phyloP scores from a whole-genome alignment of 331 rosid species.

The Arachis monticola region DNA sequence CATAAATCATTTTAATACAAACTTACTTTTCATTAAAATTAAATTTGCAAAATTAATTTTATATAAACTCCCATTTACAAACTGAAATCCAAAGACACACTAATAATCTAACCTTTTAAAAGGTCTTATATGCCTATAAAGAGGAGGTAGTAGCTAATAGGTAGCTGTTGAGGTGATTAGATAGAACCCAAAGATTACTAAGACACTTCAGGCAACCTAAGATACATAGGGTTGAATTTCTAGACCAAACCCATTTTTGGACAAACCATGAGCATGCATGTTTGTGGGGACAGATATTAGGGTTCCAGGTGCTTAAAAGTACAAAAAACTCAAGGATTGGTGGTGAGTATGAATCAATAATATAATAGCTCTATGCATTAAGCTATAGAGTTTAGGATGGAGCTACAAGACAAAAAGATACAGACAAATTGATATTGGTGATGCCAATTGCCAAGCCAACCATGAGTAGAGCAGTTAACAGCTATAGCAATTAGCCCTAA shows the following conservation, averaged over 20 bases:
- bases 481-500: conserved; percentile 21
- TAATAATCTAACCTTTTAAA: conserved; percentile 12
- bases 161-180: conserved; percentile 49
- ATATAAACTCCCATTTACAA: too few species aligned
- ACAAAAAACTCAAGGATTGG: conserved; percentile 20
- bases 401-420: conserved; percentile 38
- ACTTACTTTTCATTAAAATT: too few species aligned
- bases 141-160: conserved; percentile 20
- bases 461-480: conserved; percentile 21
- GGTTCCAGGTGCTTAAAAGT: conserved; percentile 46
- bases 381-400: conserved; percentile 19
- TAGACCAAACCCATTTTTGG: conserved; percentile 49
- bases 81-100: too few species aligned
- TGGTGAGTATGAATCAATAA: neutral
- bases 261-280: conserved; percentile 43
- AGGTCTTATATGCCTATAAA: neutral
- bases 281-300: conserved; percentile 42
- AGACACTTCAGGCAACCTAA: conserved; percentile 50
- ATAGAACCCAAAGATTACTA: conserved; percentile 50
- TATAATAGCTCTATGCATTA: conserved; percentile 21
- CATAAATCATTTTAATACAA: too few species aligned
- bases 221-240: conserved; percentile 28
- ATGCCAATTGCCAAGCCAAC: conserved; percentile 28
- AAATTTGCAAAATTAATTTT: too few species aligned
- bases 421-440: conserved; percentile 36